Base-by-base conservation (phyloP, 192 early-diverging fungal genomes). In the Backusella circina region DNA sequence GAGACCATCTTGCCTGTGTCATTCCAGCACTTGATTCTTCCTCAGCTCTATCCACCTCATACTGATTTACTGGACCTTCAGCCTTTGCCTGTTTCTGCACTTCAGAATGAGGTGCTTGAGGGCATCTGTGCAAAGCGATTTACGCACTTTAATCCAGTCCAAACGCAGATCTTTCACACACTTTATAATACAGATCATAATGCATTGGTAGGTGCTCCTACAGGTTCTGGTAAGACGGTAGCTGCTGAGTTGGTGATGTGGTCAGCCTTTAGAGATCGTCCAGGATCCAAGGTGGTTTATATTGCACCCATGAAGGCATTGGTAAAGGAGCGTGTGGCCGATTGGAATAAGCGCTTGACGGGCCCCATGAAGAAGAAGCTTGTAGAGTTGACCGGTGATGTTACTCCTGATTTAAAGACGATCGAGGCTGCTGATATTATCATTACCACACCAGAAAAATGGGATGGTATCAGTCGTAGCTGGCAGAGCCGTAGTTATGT, bases 91-190 rank as follows among this genome's bases (percentile, higher is more conserved):
- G 83, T 99, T 9, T 81, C 91, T 10, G 96, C 96, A 0, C 81
- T 99, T 36, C 83, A 93, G 39, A 86, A 99, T 74, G 86, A 92
- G 8, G 80, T 91, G 6, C 80, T 98, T 50, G 97, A 99, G 76
- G 90, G 85, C 35, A 96, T 97, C 69, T 99, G 95, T 73, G 61
- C 82, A 30, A 76, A 87, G 76, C 86, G 96, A 28, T 97, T 99
- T 79, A 81, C 93, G n/a, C 96, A 95, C 79, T 99, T 99, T 80
- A 99, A 99, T 75, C 96, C 98, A 0, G 92, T 99, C 33, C 98
- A 99, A 83, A 98, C 98, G 2, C 98, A 99, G 79, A 92, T 99
- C 51, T 99, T 99, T 89, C 95, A 99, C 73, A 97, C 97, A 0
- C 86, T 98, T 18, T 99, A 99, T 77, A 89, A 88, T 71, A 92